phyloP scores from a whole-genome alignment of 78 protist genomes.

The Dictyostelium firmibasis region DNA sequence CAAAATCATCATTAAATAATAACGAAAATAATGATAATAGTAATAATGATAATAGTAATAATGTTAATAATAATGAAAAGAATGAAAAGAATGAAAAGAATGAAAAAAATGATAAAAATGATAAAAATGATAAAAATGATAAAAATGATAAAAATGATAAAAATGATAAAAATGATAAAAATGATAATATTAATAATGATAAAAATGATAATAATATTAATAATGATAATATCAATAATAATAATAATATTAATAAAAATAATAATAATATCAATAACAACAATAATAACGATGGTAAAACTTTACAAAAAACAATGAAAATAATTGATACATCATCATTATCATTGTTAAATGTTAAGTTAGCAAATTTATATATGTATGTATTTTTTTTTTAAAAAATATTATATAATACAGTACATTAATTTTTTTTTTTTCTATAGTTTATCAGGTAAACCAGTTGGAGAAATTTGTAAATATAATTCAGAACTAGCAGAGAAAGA shows the following conservation, averaged over 20 bases:
- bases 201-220: not conserved
- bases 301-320: not conserved
- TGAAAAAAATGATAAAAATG: too few species aligned
- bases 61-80: not conserved
- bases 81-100: not conserved
- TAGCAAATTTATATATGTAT: slow-evolving; percentile 52
- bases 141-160: too few species aligned
- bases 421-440: not conserved
- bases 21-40: not conserved
- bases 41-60: not conserved
- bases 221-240: too few species aligned
- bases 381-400: not conserved
- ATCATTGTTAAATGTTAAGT: slow-evolving; percentile 11
- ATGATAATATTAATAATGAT: not conserved
- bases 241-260: not conserved
- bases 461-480: slow-evolving; percentile 53
- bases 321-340: slow-evolving; percentile 24
- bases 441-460: slow-evolving; percentile 29
- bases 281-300: not conserved
- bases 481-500: slow-evolving; percentile 19
- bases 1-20: not conserved
- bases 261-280: not conserved
- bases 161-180: not conserved
- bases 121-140: not conserved
- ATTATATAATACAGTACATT: not conserved